Percentiles rank a stretch among this genome's conserved stretches.
Conservation (phyloP, 2,329 filamentous ascomycete species). For the Aspergillus hortae region DNA sequence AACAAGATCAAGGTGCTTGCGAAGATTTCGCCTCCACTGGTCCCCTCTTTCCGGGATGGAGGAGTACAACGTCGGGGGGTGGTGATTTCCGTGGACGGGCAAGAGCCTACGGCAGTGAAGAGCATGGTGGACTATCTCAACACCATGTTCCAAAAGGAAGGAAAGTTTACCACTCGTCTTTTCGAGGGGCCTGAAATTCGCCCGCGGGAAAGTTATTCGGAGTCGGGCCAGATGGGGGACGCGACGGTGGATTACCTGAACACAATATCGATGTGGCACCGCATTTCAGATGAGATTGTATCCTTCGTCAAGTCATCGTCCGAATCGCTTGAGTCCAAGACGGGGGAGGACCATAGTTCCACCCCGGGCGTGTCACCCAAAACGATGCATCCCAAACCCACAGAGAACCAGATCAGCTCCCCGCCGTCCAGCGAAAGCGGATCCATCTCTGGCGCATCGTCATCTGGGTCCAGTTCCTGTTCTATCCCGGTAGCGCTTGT, state of each 20-base stretch:
- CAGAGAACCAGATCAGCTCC: slow-evolving; percentile 27
- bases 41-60: slow-evolving; percentile 27
- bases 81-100: slow-evolving; percentile 79
- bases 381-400: slow-evolving; percentile 29
- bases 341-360: slow-evolving; percentile 17
- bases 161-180: slow-evolving; percentile 49
- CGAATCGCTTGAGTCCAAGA: slow-evolving; percentile 11
- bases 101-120: slow-evolving; percentile 59
- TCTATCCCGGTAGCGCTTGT: slow-evolving; percentile 69
- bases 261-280: slow-evolving; percentile 70
- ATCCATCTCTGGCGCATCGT: slow-evolving; percentile 20
- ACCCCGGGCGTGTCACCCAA: slow-evolving; percentile 28
- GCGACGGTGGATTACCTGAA: slow-evolving; percentile 59
- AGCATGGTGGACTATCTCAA: slow-evolving; percentile 64
- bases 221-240: slow-evolving; percentile 38
- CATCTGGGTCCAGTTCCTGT: slow-evolving; percentile 13
- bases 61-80: slow-evolving; percentile 59
- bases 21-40: slow-evolving; percentile 69
- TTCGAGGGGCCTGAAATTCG: slow-evolving; percentile 45
- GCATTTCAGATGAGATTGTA: slow-evolving; percentile 67
- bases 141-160: slow-evolving; percentile 50
- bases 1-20: slow-evolving; percentile 74
- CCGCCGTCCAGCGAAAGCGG: slow-evolving; percentile 26
- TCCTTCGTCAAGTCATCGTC: slow-evolving; percentile 48
- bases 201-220: slow-evolving; percentile 16